phyloP scores from a whole-genome alignment of 345 rosid species.

The Citropsis articulata region DNA sequence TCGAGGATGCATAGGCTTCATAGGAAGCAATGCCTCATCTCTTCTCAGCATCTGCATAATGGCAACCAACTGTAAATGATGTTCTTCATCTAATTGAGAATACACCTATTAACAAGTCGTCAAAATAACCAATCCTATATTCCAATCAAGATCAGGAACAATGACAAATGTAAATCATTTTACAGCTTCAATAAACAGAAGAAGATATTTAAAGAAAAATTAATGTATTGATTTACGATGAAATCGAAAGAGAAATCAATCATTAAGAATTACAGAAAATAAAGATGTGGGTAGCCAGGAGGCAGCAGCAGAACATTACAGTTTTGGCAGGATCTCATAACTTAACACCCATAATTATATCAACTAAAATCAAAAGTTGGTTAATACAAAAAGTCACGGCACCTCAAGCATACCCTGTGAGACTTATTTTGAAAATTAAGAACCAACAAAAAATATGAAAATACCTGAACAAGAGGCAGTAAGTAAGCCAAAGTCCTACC shows the following conservation, averaged over 20 bases:
- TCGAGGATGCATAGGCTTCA: slow-evolving; percentile 64
- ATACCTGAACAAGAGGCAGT: slow-evolving; percentile 68
- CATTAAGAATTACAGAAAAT: background rate
- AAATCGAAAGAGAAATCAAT: background rate
- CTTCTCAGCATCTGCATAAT: slow-evolving; percentile 47
- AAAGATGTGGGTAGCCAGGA: background rate
- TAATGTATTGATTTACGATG: background rate
- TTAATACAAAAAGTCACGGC: background rate
- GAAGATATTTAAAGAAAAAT: background rate
- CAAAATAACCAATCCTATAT: background rate
- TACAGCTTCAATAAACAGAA: background rate
- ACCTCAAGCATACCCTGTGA: no score
- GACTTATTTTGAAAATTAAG: no score
- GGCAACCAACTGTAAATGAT: background rate
- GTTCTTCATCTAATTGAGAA: background rate
- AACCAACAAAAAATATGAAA: no score
- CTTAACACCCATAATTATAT: background rate
- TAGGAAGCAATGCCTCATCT: slow-evolving; percentile 41
- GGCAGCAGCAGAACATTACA: background rate
- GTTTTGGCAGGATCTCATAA: background rate
- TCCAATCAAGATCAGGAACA: background rate
- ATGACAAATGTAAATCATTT: background rate
- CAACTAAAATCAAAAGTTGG: background rate
- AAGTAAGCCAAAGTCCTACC: slow-evolving; percentile 62
- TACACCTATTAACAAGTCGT: background rate